These are phyloP conservation scores for Antitrichia curtipendula DNA, from an alignment of 225 moss, liverwort and hornwort species.

Conservation along the genomic window DNA sequence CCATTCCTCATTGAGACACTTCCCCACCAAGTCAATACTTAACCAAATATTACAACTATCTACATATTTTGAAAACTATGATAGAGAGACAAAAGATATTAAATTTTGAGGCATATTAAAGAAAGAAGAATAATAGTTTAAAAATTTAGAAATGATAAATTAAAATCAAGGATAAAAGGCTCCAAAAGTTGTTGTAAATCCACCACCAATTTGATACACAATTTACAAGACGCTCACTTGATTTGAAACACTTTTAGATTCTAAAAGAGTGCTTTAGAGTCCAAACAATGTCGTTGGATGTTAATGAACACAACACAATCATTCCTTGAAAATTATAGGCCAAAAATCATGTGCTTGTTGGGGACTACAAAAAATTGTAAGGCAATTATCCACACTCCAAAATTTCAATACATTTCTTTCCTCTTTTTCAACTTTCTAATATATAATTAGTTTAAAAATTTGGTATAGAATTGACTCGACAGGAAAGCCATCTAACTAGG, in stretches of 20 bases:
- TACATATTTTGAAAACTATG: accelerated
- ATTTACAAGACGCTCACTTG: accelerated
- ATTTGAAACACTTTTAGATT: background rate
- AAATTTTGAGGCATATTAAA: no score
- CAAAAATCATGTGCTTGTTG: background rate
- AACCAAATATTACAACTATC: background rate
- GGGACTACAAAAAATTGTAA: background rate
- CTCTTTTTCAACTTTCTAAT: no score
- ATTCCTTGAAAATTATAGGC: background rate
- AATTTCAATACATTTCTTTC: no score
- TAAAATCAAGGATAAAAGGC: background rate
- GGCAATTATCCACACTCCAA: no score
- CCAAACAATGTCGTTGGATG: background rate
- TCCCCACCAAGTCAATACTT: background rate
- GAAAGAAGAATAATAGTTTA: accelerated
- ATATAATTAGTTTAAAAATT: no score
- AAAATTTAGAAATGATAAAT: background rate
- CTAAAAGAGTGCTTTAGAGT: accelerated
- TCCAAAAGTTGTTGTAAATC: background rate
- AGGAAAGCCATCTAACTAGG: no score
- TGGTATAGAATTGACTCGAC: no score
- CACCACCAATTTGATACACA: background rate
- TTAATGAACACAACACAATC: background rate
- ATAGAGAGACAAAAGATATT: background rate
- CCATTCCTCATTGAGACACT: no score